phyloP scores from a whole-genome alignment of 371 early-diverging fungal genomes.

The Apophysomyces ossiformis region DNA sequence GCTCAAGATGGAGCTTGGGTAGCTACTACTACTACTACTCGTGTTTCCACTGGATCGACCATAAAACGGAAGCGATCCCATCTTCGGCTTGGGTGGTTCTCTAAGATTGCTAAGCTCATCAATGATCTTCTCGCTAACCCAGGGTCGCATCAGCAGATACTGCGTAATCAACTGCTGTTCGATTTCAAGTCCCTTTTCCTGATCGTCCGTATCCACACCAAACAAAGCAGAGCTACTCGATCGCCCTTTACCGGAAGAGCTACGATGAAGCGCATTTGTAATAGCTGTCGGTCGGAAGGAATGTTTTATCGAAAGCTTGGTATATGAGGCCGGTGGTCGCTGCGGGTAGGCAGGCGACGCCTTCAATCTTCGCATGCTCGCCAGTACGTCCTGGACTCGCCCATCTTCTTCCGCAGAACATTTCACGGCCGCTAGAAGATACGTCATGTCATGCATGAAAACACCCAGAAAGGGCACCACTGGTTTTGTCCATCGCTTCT shows the following conservation, averaged over 20 bases:
- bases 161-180: slow-evolving; percentile 67
- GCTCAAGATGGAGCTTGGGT: slow-evolving; percentile 26
- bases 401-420: slow-evolving; percentile 42
- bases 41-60: slow-evolving; percentile 17
- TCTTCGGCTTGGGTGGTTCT: slow-evolving; percentile 59
- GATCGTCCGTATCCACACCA: slow-evolving; percentile 38
- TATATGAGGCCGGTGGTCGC: slow-evolving; percentile 53
- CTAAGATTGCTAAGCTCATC: slow-evolving; percentile 74
- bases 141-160: slow-evolving; percentile 64
- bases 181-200: slow-evolving; percentile 28
- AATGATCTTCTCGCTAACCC: slow-evolving; percentile 73
- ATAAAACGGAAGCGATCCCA: slow-evolving; percentile 18
- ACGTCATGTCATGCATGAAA: slow-evolving; percentile 76
- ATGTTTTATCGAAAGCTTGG: slow-evolving; percentile 50
- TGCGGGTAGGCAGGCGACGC: slow-evolving; percentile 59
- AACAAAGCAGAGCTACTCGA: slow-evolving; percentile 21
- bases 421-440: slow-evolving; percentile 67
- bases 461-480: slow-evolving; percentile 76
- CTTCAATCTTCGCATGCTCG: slow-evolving; percentile 53
- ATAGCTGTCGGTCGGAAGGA: slow-evolving; percentile 47
- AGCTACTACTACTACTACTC: slow-evolving; percentile 12
- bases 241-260: slow-evolving; percentile 36
- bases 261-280: slow-evolving; percentile 48
- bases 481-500: slow-evolving; percentile 41
- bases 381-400: slow-evolving; percentile 53